Evolutionary conservation across 257 asterid genomes (phyloP).

Genomic region (Solanum pinnatisectum): DNA sequence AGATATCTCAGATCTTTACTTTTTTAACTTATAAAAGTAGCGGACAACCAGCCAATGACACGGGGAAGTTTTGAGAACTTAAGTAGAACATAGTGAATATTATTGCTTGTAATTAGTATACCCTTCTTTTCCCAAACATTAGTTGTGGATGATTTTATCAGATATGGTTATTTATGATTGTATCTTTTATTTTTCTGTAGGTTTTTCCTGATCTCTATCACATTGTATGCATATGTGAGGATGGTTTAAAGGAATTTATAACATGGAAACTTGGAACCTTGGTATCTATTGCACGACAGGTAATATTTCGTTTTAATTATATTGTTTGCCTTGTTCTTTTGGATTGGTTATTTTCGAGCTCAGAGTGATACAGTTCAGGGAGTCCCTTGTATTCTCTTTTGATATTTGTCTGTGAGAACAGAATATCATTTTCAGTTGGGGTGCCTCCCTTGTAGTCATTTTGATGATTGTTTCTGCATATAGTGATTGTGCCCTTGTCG

Average conservation of each 20-base stretch:
- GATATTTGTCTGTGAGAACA: too few relatives aligned
- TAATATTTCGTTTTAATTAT: neutral
- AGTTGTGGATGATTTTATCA: neutral
- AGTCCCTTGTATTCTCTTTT: too few relatives aligned
- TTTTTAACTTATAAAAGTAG: neutral
- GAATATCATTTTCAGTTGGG: too few relatives aligned
- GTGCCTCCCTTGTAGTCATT: too few relatives aligned
- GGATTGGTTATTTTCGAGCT: too few relatives aligned
- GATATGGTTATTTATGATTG: neutral
- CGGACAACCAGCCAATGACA: neutral
- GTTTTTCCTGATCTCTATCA: constrained; percentile 95
- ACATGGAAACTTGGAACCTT: constrained; percentile 56
- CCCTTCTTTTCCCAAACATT: neutral
- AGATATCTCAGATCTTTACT: neutral
- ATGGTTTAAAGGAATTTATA: constrained; percentile 81
- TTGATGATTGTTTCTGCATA: too few relatives aligned
- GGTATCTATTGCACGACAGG: constrained; percentile 87
- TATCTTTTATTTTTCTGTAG: constrained; percentile 28
- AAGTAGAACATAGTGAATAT: neutral
- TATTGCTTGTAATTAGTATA: neutral
- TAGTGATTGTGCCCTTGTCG: too few relatives aligned
- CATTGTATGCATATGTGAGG: constrained; percentile 87
- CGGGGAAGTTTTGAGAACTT: neutral
- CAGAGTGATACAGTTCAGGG: too few relatives aligned
- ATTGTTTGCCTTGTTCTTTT: too few relatives aligned